Conservation (phyloP, 345 rosid genomes). For the Bruguiera sexangula region DNA sequence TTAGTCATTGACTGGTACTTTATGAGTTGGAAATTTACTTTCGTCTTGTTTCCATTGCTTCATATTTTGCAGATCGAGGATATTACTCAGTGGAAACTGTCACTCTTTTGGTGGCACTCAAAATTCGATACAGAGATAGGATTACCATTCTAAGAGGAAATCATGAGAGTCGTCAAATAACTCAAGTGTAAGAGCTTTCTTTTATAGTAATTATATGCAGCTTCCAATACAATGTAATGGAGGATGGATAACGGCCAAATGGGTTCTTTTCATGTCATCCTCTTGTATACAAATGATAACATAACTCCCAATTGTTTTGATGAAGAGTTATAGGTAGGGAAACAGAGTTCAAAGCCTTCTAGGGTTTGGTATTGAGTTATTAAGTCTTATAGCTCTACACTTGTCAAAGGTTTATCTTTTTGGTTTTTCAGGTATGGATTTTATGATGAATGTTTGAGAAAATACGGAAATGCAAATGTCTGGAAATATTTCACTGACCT, state of each 20-base stretch:
- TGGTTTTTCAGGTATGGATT: slow-evolving; percentile 30
- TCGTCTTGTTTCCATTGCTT: no score
- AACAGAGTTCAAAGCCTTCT: not conserved
- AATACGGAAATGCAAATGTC: slow-evolving; percentile 40
- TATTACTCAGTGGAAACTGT: slow-evolving; percentile 40
- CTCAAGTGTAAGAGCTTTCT: slow-evolving; percentile 32
- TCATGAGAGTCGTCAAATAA: slow-evolving; percentile 37
- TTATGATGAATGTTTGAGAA: slow-evolving; percentile 36
- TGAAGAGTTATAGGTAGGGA: not conserved
- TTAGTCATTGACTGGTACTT: not conserved
- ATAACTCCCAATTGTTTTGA: not conserved
- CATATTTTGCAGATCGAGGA: slow-evolving; percentile 28
- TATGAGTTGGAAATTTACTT: no score
- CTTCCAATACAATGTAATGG: not conserved
- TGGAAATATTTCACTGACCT: slow-evolving; percentile 39
- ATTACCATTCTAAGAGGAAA: slow-evolving; percentile 36
- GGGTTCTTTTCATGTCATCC: not conserved
- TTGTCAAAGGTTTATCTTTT: not conserved
- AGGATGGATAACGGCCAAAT: not conserved
- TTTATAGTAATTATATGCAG: not conserved
- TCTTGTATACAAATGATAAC: not conserved
- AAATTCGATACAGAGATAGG: slow-evolving; percentile 38
- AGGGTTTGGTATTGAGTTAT: slow-evolving; percentile 1
- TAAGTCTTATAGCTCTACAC: not conserved
- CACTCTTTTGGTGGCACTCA: slow-evolving; percentile 33